Conservation (phyloP, 225 moss, liverwort and hornwort genomes). For the Lunularia cruciata region DNA sequence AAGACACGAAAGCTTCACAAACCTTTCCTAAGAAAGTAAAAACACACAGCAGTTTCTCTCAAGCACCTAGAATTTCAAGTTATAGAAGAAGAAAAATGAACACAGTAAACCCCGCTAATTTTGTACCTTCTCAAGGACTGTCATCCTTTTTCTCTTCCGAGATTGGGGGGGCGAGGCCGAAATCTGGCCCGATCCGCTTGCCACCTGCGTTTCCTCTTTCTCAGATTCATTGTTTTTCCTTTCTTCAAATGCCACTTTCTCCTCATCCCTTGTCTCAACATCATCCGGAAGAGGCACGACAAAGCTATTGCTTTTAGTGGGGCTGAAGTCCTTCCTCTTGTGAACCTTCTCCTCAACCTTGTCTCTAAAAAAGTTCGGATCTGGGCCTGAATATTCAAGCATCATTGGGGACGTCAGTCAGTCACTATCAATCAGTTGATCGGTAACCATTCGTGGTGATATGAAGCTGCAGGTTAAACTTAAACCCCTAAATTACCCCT, state of each 20-base stretch:
- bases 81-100: no score
- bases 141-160: slow-evolving; percentile 67
- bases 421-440: neutral
- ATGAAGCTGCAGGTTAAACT: no score
- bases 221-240: slow-evolving; percentile 47
- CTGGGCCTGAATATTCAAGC: neutral
- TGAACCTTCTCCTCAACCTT: slow-evolving; percentile 31
- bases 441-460: no score
- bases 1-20: no score
- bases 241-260: slow-evolving; percentile 48
- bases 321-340: slow-evolving; percentile 17
- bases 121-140: slow-evolving; percentile 57
- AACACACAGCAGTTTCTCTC: no score
- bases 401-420: no score
- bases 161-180: slow-evolving; percentile 71
- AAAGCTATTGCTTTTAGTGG: neutral
- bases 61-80: no score
- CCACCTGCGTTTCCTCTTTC: slow-evolving; percentile 28
- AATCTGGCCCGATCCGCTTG: slow-evolving; percentile 41
- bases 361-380: slow-evolving; percentile 27
- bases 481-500: no score
- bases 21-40: no score
- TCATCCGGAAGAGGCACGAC: slow-evolving; percentile 40
- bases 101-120: no score
- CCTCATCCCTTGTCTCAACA: slow-evolving; percentile 49